Evolutionary conservation across 441 rosid species (phyloP), one percentile per base, ranked within the genome.

Genomic region (Syzygium syzygioides): DNA sequence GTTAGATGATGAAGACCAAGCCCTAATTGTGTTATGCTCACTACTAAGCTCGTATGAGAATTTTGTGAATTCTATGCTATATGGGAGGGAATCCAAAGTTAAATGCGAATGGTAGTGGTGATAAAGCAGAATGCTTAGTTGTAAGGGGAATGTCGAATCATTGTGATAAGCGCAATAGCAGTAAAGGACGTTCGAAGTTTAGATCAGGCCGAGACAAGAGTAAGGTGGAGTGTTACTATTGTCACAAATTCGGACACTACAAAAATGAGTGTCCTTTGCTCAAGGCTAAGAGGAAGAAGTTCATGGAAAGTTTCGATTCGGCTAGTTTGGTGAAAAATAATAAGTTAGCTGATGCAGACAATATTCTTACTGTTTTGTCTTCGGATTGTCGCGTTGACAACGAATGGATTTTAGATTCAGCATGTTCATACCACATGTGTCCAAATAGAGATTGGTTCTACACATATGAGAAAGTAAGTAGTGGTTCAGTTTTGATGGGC

Each of bases 181-280:
- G 15, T 59, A 26, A 59, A 59, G 28, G 30, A 18, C 9, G 13
- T 4, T 59, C 1, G 14, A 26, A 59, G 7, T 4, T 6, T 25
- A 26, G 64, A 3, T 59, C 1, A 25, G 3, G 30, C 30, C 3
- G 0, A 12, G 0, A 6, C 14, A 26, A 59, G 64, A 26, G 28
- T 6, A 59, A 59, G 64, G 3, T 59, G 30, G 14, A 57, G 3
- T 57, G 28, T 23, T 57, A 9, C 28, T 57, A 57, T 1, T 57
- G 6, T 57, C 14, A 57, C 4, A 57, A 57, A 57, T 20, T 4
- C 4, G 6, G 28, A 56, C 60, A 23, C 28, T 57, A 56, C 26
- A 57, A 57, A 57, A 57, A 4, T 9, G 60, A 57, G 60, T 57
- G 12, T 57, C 26, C 34, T 32, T 32, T 32, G 34, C 34, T 32